Evolutionary conservation across 257 asterid species (phyloP), one percentile per base, ranked within the genome.

Genomic region (Paulownia fortunei): DNA sequence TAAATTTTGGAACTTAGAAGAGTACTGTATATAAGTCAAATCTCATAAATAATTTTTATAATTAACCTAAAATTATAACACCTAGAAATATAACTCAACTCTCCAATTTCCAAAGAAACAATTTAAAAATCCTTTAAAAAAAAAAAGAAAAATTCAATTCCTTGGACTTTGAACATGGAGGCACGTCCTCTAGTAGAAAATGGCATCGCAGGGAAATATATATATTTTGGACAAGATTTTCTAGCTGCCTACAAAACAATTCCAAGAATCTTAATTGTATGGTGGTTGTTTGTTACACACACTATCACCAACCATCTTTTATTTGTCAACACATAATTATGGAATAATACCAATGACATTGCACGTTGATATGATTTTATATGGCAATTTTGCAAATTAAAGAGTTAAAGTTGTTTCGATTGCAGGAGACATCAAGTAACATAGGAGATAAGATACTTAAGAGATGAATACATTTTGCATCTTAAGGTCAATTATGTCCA

Each of bases 101-200:
- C 58, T 42, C 19, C 73, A 42, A 64, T 36, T 21, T 24, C 39
- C 41, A 42, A 67, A 60, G 10, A 19, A 41, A 24, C 13, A 41
- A 26, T 37, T 26, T 7, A 58, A 58, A 41, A 8, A 21, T 56
- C 34, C 2, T 41, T 59, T 10, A 47, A 60, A 24, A 23, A 8
- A 44, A 13, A 46, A 11, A 10, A 46, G 16, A 46, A 0, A 46
- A 46, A 6, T 27, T 10, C 44, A 34, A 16, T 2, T 41, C 37
- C 37, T 75, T 19, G 32, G 24, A 56, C 47, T 37, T 64, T 18
- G 62, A 30, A 80, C 59, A 67, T 68, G 80, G 59, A 49, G 30
- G 84, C 84, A 80, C 84, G 84, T 74, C 78, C 63, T 32, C 63
- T 32, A 23, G 27, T 26, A 42, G 30, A 54, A 6, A 72, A 13